Percentiles rank a stretch among this genome's conserved stretches.
These are phyloP conservation scores for Tetrapisispora iriomotensis DNA, from an alignment of 805 yeast species.

Conservation along the genomic window DNA sequence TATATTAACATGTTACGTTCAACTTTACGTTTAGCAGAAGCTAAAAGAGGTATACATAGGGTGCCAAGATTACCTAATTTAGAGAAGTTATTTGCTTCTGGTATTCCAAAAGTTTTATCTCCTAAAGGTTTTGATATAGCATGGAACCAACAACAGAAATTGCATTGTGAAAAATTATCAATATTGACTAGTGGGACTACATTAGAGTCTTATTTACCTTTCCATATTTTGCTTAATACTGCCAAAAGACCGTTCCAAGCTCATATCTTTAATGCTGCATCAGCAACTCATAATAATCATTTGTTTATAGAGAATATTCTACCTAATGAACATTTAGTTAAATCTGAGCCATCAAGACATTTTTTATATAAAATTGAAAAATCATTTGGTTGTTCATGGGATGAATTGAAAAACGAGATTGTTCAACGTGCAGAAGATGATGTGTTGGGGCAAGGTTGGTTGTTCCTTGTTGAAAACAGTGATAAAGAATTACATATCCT, in stretches of 20 bases:
- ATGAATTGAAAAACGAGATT: slow-evolving; percentile 42
- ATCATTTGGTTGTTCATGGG: slow-evolving; percentile 30
- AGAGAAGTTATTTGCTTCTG: slow-evolving; percentile 11
- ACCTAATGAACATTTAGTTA: slow-evolving; percentile 9
- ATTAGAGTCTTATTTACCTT: slow-evolving; percentile 65
- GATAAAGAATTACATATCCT: slow-evolving; percentile 47
- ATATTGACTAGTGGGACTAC: slow-evolving; percentile 67
- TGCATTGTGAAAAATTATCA: slow-evolving; percentile 49
- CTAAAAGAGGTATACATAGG: slow-evolving; percentile 24
- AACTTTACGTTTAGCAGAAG: neutral
- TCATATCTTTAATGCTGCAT: slow-evolving; percentile 71
- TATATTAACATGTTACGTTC: slow-evolving; percentile 13
- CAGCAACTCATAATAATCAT: slow-evolving; percentile 89
- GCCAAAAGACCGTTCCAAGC: slow-evolving; percentile 59
- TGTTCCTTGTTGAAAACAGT: slow-evolving; percentile 57
- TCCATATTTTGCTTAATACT: slow-evolving; percentile 57
- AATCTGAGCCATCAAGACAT: slow-evolving; percentile 30
- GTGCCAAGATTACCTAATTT: slow-evolving; percentile 23
- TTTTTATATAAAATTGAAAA: slow-evolving; percentile 30
- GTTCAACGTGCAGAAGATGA: slow-evolving; percentile 39
- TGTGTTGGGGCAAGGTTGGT: slow-evolving; percentile 58
- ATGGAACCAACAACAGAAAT: slow-evolving; percentile 75
- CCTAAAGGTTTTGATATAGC: slow-evolving; percentile 55
- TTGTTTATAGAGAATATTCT: slow-evolving; percentile 58
- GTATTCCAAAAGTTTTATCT: slow-evolving; percentile 25